Conservation (phyloP, 169 alveolate species). For the Eimeria zaria region DNA sequence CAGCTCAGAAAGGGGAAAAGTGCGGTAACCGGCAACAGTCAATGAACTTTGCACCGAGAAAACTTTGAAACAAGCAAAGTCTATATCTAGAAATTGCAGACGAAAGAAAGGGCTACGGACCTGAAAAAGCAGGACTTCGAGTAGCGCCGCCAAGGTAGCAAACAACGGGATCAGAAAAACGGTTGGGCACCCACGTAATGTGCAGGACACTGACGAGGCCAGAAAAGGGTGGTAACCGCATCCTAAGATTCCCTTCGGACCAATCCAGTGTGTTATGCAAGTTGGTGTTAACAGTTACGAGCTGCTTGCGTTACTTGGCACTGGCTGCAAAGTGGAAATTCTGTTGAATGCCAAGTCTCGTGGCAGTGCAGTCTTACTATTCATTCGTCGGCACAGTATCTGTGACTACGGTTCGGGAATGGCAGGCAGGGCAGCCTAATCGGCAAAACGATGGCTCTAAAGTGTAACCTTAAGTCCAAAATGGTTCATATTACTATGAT, state of each 20-base stretch:
- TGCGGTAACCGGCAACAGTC: not conserved
- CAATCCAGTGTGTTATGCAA: not conserved
- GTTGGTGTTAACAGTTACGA: not conserved
- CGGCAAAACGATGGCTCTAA: not conserved
- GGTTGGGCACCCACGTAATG: not conserved
- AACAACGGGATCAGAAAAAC: not conserved
- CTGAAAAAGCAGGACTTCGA: not conserved
- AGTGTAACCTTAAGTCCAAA: not conserved
- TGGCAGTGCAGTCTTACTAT: not conserved
- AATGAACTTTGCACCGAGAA: not conserved
- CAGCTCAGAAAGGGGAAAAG: not conserved
- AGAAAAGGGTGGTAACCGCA: not conserved
- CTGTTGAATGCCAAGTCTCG: not conserved
- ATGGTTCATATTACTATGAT: not conserved
- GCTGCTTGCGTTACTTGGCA: not conserved
- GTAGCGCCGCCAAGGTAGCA: not conserved
- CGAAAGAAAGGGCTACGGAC: not conserved
- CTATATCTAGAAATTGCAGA: not conserved
- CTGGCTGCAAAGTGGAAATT: not conserved
- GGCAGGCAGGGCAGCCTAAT: not conserved
- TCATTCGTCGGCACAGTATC: not conserved
- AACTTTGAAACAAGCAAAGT: not conserved
- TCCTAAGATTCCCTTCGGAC: not conserved
- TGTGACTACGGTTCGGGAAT: not conserved
- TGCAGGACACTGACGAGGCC: not conserved